phyloP scores from a whole-genome alignment of 768 basidiomycete species.

The Mycena latifolia region DNA sequence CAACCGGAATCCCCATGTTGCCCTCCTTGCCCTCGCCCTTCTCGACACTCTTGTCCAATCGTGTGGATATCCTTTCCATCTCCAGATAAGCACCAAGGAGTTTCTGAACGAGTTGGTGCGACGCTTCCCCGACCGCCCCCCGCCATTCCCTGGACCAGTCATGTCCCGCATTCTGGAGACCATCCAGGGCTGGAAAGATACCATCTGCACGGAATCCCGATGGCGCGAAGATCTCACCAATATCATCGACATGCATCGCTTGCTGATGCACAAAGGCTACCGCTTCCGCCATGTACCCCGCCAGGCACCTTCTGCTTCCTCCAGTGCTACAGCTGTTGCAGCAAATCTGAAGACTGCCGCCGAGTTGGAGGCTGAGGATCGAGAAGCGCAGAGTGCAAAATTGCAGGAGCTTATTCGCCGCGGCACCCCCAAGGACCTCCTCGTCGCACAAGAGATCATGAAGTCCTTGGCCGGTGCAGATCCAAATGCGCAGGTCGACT shows the following conservation, averaged over 20 bases:
- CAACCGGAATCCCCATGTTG: slow-evolving; percentile 92
- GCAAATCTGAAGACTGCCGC: slow-evolving; percentile 91
- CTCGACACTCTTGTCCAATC: slow-evolving; percentile 94
- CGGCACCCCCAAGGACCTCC: slow-evolving; percentile 95
- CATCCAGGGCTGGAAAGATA: slow-evolving; percentile 95
- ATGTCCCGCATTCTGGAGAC: slow-evolving; percentile 96
- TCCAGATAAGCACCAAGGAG: slow-evolving; percentile 97
- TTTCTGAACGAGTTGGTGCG: slow-evolving; percentile 98
- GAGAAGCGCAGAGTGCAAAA: slow-evolving; percentile 95
- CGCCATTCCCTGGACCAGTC: slow-evolving; percentile 93
- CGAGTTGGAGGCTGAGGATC: slow-evolving; percentile 95
- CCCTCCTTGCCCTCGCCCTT: slow-evolving; percentile 86
- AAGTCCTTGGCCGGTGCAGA: slow-evolving; percentile 95
- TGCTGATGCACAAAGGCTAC: slow-evolving; percentile 94
- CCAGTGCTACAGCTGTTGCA: slow-evolving; percentile 47
- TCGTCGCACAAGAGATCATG: slow-evolving; percentile 97
- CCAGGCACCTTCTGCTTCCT: slow-evolving; percentile 45
- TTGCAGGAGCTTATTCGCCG: slow-evolving; percentile 98
- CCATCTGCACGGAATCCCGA: slow-evolving; percentile 87
- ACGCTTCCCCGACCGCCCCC: slow-evolving; percentile 97
- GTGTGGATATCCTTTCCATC: slow-evolving; percentile 97
- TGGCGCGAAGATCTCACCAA: slow-evolving; percentile 98
- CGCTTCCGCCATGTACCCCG: slow-evolving; percentile 71
- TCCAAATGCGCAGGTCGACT: slow-evolving; percentile 95
- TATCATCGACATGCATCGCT: slow-evolving; percentile 96